Evolutionary conservation across 768 basidiomycete genomes (phyloP), one percentile per base, ranked within the genome.

Genomic region (Lactifluus echinatus): DNA sequence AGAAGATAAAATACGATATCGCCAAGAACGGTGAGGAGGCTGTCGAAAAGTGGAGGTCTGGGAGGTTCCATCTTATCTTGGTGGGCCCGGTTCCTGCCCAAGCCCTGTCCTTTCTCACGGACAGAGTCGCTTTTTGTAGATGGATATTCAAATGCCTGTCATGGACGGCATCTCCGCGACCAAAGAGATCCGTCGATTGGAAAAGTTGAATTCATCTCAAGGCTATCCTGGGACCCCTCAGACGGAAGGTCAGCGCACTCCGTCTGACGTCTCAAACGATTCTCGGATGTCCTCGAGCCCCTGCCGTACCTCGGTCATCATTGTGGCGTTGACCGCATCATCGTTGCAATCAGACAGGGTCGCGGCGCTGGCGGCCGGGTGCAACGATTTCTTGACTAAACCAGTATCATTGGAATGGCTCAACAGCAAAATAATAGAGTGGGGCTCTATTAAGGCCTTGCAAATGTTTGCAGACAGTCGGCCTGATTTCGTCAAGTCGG

Each of bases 131-230:
- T 33, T 28, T 57, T 57, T 34, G 3, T 63, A 97, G 95, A 99
- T 99, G 96, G 96, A 99, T 74, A 98, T 99, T 53, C 95, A 98
- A 72, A 93, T 99, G 82, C 96, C 96, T 8, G 85, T 98, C 64
- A 98, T 96, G 89, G 92, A 95, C 71, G 96, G 96, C 33, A 96
- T 98, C 48, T 83, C 91, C 68, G 96, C 96, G 7, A 99, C 96
- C 3, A 93, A 93, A 65, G 90, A 94, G 69, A 99, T 99, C 57
- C 79, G 96, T 50, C 81, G 84, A 53, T 71, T 94, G 42, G 95
- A 98, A 68, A 86, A 83, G 64, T 59, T 71, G 36, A 82, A 79
- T 58, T 79, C 82, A 49, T 74, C 79, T 46, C 80, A 83, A 44
- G 85, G 83, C 8, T 86, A 79, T 65, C 84, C 86, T 10, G 72